These are phyloP conservation scores for Hypoxylon sp. DNA, from an alignment of 2,329 filamentous ascomycete genomes.

Conservation along the genomic window DNA sequence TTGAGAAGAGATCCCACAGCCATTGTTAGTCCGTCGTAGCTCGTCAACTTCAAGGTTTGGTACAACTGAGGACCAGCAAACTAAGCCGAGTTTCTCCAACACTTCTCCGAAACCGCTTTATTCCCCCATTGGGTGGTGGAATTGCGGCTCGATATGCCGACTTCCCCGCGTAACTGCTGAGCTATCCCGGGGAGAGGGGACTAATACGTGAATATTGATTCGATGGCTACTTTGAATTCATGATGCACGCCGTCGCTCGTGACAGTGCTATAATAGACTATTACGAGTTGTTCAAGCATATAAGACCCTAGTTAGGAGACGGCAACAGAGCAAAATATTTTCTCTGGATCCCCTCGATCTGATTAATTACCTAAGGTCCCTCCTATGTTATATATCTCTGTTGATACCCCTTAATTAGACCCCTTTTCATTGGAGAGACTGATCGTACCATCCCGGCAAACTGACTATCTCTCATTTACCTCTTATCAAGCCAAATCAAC, in stretches of 20 bases:
- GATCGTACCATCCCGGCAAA: background rate
- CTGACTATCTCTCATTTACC: background rate
- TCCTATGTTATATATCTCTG: background rate
- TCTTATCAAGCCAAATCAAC: background rate
- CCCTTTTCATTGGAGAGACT: background rate
- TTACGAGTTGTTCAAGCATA: constrained; percentile 6
- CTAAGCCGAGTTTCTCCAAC: constrained; percentile 44
- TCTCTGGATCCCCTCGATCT: background rate
- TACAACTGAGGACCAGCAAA: constrained; percentile 11
- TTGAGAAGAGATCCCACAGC: background rate
- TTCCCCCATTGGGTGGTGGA: constrained; percentile 30
- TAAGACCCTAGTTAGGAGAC: background rate
- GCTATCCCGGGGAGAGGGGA: constrained; percentile 27
- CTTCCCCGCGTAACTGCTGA: constrained; percentile 37
- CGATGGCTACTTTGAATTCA: constrained; percentile 19
- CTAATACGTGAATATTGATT: constrained; percentile 25
- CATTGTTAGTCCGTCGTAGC: constrained; percentile 1
- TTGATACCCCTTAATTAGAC: background rate
- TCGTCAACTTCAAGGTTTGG: constrained; percentile 24
- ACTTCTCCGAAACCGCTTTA: constrained; percentile 45
- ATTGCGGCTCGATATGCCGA: constrained; percentile 42
- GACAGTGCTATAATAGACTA: constrained; percentile 5
- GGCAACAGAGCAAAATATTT: background rate
- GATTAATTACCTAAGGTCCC: background rate
- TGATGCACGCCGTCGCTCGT: constrained; percentile 26